Evolutionary conservation across 352 stramenopile species (phyloP).

Genomic region (Globisporangium spiculum): DNA sequence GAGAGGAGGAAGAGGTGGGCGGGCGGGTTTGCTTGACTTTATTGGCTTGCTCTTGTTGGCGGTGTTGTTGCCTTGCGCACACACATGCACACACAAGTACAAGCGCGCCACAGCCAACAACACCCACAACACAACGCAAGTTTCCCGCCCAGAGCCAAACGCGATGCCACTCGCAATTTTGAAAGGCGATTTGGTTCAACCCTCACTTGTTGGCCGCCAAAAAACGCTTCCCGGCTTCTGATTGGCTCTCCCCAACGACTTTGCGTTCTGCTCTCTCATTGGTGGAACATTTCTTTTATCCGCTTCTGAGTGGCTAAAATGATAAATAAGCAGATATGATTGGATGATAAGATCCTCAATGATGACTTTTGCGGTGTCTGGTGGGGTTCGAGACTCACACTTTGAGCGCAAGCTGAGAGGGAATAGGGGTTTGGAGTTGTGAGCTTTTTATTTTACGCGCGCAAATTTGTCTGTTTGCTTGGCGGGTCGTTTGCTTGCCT

Average conservation of each 20-base stretch:
- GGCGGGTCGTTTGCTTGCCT: background rate
- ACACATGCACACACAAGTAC: background rate
- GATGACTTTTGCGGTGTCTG: background rate
- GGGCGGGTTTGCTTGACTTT: too few relatives aligned
- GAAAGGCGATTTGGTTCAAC: background rate
- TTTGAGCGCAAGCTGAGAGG: background rate
- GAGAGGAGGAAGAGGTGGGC: background rate
- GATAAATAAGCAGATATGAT: constrained; percentile 7
- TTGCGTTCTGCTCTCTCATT: constrained; percentile 23
- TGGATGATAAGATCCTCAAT: constrained; percentile 18
- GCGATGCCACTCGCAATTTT: background rate
- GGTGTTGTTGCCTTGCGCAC: too few relatives aligned
- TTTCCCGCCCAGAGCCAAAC: constrained; percentile 1
- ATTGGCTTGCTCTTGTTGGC: too few relatives aligned
- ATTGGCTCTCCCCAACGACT: constrained; percentile 1
- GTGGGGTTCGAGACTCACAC: background rate
- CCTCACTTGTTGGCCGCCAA: background rate
- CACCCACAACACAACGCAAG: background rate
- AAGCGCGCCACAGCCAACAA: background rate
- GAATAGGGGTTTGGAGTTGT: background rate
- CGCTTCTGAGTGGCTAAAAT: constrained; percentile 12
- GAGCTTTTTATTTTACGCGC: background rate
- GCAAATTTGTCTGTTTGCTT: background rate
- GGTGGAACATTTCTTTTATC: constrained; percentile 11
- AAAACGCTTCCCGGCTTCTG: constrained; percentile 1